Percentiles rank a stretch among this genome's conserved stretches.
These are phyloP conservation scores for Puccinia coronata DNA, from an alignment of 1,284 basidiomycete genomes.

Conservation along the genomic window DNA sequence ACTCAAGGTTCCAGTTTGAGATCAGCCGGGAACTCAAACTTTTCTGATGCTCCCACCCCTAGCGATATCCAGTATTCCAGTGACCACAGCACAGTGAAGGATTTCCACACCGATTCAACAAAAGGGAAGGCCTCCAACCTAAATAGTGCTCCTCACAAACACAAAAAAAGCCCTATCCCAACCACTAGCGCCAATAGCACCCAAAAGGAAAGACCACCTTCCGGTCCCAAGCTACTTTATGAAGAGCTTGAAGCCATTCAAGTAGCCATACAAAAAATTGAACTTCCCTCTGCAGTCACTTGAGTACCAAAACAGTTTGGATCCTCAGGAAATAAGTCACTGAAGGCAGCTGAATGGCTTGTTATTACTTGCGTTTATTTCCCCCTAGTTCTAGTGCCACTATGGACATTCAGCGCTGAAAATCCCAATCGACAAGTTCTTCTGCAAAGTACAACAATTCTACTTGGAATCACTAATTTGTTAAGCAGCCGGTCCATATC, in stretches of 20 bases:
- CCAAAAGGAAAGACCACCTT: not conserved
- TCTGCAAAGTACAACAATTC: not conserved
- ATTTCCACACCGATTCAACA: not conserved
- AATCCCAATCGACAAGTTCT: conserved; percentile 2
- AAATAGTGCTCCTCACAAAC: not conserved
- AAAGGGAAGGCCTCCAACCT: not conserved
- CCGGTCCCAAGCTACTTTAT: conserved; percentile 1
- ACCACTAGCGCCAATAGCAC: not conserved
- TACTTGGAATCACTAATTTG: conserved; percentile 24
- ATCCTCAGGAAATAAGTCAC: conserved; percentile 1
- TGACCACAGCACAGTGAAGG: conserved; percentile 1
- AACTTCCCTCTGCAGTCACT: not conserved
- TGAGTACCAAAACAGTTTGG: conserved; percentile 18
- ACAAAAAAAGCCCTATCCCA: not conserved
- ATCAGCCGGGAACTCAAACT: not conserved
- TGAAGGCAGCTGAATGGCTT: conserved; percentile 34
- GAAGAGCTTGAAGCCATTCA: conserved; percentile 26
- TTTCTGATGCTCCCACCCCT: conserved; percentile 10
- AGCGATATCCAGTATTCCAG: too few relatives aligned
- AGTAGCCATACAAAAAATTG: not conserved
- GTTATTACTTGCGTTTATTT: conserved; percentile 17
- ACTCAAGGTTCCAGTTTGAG: not conserved
- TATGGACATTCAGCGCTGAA: conserved; percentile 5
- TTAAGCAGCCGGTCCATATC: conserved; percentile 17
- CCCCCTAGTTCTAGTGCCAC: not conserved